Base-by-base conservation (phyloP, 805 yeast genomes). In the Kurtzmaniella fragi region DNA sequence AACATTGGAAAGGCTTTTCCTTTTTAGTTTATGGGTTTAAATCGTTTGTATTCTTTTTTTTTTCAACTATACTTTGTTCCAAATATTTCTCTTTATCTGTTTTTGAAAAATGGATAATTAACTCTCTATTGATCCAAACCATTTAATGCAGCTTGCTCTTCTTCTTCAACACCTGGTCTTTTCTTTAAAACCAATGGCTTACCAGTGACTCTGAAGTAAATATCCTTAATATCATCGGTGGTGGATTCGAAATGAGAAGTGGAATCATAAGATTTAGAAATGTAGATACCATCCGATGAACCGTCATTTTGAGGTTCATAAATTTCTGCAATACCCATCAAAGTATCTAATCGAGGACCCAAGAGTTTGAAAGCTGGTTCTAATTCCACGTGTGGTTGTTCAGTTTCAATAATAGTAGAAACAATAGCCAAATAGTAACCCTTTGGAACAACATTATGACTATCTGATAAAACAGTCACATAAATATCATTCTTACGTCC, bases 221-320 rank as follows among this genome's bases (percentile, higher is more conserved):
- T 75, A 61, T 91, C 96, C 65, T 88, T 89, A 51, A 93, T 95
- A 61, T 93, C 98, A 60, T 93, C 98, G 30, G 99, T 93, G 53
- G 95, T 85, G 32, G 90, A 70, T 65, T 93, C 99, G 59, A 93
- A 93, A 66, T 93, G 99, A 8, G 96, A 88, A 8, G 95, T 75
- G 1, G 98, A 84, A 60, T 93, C 99, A 60, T 89, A 93, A 42
- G 95, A 84, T 67, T 77, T 84, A 29, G 97, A 88, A 42, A 93
- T 73, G 64, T 66, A 93, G 36, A 93, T 79, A 41, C 83, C 79
- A 60, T 84, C 90, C 44, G 74, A 69, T 13, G 82, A 69, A 9
- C 99, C 99, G 57, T 88, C 95, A 29, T 77, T 84, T 10, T 69
- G 57, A 11, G 99, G 98, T 62, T 85, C 96, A 53, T 83, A 88